A percentile compares a stretch with the other conserved stretches of the same genome.
These are phyloP conservation scores for Fusarium buxicola DNA, from an alignment of 2,329 filamentous ascomycete genomes.

Conservation along the genomic window DNA sequence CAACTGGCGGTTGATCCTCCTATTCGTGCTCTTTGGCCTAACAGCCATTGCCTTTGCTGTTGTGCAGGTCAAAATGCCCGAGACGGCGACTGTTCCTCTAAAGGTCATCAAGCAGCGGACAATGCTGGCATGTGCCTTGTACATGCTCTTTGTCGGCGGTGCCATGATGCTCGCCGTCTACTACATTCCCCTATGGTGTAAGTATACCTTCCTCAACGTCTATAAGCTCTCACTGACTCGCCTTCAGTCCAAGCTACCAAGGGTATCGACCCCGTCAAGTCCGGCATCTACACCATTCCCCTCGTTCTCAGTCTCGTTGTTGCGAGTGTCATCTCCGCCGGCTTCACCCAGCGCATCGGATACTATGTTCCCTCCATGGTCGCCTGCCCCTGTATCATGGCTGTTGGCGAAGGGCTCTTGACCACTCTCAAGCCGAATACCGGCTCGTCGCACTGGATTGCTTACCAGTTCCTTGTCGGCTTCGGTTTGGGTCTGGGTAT, in stretches of 20 bases:
- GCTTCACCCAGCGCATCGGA: conserved; percentile 63
- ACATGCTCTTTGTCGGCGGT: conserved; percentile 60
- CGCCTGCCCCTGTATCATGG: conserved; percentile 60
- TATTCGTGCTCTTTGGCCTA: conserved; percentile 64
- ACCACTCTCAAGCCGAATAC: conserved; percentile 64
- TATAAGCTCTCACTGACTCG: conserved; percentile 29
- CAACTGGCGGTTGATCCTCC: conserved; percentile 63
- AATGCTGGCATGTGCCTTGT: conserved; percentile 61
- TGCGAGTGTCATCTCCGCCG: conserved; percentile 62
- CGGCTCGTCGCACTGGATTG: conserved; percentile 66
- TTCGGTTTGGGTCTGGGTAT: conserved; percentile 70
- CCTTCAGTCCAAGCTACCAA: conserved; percentile 66
- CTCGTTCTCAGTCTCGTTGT: conserved; percentile 67
- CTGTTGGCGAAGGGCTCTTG: conserved; percentile 67
- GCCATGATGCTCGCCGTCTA: conserved; percentile 67
- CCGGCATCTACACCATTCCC: conserved; percentile 68
- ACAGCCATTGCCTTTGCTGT: conserved; percentile 60
- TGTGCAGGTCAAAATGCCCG: conserved; percentile 65
- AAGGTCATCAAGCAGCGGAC: conserved; percentile 66
- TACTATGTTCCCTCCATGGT: conserved; percentile 72
- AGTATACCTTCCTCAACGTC: conserved; percentile 41
- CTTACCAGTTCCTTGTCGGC: conserved; percentile 68
- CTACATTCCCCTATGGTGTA: conserved; percentile 67
- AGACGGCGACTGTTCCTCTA: conserved; percentile 67
- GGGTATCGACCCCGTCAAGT: conserved; percentile 62